Percentiles rank a stretch among this genome's conserved stretches.
phyloP scores from a whole-genome alignment of 2,329 filamentous ascomycete species.

The Beauveria medogensis region DNA sequence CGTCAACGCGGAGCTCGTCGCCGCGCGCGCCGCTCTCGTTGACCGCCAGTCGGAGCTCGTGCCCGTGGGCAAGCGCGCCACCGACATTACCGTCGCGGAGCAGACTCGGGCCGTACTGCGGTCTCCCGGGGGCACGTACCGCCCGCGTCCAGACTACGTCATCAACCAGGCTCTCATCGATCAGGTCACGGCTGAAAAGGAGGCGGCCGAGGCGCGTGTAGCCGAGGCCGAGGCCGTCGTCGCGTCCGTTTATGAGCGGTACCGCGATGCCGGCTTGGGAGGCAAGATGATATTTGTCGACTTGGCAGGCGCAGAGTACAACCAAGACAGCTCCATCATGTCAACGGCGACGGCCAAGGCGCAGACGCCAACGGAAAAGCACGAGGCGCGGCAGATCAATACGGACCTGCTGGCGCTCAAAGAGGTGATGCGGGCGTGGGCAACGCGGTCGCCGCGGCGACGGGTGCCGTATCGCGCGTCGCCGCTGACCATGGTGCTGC shows the following conservation, averaged over 20 bases:
- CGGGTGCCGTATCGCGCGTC: slow-evolving; percentile 34
- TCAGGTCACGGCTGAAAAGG: slow-evolving; percentile 29
- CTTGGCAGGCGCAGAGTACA: slow-evolving; percentile 36
- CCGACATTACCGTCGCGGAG: slow-evolving; percentile 12
- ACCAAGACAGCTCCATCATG: slow-evolving; percentile 20
- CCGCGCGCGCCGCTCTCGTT: slow-evolving; percentile 28
- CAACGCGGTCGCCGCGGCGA: slow-evolving; percentile 17
- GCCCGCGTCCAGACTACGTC: slow-evolving; percentile 25
- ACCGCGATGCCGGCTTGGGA: slow-evolving; percentile 21
- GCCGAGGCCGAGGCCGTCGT: slow-evolving; percentile 26
- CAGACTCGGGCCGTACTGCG: slow-evolving; percentile 21
- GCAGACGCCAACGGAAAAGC: slow-evolving; percentile 29
- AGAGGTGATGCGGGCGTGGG: slow-evolving; percentile 36
- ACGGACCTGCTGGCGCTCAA: slow-evolving; percentile 36
- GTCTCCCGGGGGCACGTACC: slow-evolving; percentile 24
- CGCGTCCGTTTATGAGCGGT: slow-evolving; percentile 17
- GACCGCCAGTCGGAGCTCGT: slow-evolving; percentile 36
- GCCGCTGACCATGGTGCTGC: slow-evolving; percentile 34
- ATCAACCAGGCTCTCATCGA: slow-evolving; percentile 31
- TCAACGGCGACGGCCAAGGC: slow-evolving; percentile 15
- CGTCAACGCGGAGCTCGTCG: slow-evolving; percentile 26
- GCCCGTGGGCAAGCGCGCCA: slow-evolving; percentile 24
- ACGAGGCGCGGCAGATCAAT: slow-evolving; percentile 36
- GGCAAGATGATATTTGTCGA: slow-evolving; percentile 37
- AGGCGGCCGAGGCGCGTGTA: slow-evolving; percentile 25